Evolutionary conservation across 768 basidiomycete species (phyloP).

Genomic region (Ephemerocybe angulata): DNA sequence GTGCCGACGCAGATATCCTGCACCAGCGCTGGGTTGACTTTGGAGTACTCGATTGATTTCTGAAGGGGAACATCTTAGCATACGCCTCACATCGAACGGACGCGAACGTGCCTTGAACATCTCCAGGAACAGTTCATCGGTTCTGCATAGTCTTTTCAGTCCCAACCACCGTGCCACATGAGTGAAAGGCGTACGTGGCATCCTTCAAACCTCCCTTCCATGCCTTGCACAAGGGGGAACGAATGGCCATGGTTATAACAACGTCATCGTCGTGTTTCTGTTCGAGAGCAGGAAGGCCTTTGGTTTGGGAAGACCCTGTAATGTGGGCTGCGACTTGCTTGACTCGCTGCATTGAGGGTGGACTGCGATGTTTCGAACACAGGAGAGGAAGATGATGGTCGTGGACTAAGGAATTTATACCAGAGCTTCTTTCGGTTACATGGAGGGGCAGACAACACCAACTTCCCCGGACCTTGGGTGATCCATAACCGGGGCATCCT

Average conservation of each 20-base stretch:
- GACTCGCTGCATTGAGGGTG: conserved; percentile 52
- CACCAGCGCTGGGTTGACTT: conserved; percentile 60
- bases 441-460: neutral
- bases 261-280: conserved; percentile 69
- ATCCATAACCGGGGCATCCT: neutral
- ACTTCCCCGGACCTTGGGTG: neutral
- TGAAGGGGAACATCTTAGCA: too few species aligned
- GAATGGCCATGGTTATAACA: conserved; percentile 77
- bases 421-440: neutral
- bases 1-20: conserved; percentile 81
- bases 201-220: conserved; percentile 77
- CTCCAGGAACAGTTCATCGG: conserved; percentile 76
- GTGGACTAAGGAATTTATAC: neutral
- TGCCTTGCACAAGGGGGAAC: conserved; percentile 72
- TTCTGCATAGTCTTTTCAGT: conserved; percentile 33
- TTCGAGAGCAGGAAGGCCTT: conserved; percentile 49
- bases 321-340: conserved; percentile 65
- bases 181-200: conserved; percentile 15
- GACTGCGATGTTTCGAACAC: neutral
- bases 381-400: neutral
- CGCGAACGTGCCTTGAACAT: conserved; percentile 83
- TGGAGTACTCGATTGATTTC: conserved; percentile 57
- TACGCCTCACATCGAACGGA: too few species aligned
- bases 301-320: conserved; percentile 27
- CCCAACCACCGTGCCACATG: neutral